Conservation (phyloP, 495 filamentous ascomycete species). For the Aspergillus cristatus region DNA sequence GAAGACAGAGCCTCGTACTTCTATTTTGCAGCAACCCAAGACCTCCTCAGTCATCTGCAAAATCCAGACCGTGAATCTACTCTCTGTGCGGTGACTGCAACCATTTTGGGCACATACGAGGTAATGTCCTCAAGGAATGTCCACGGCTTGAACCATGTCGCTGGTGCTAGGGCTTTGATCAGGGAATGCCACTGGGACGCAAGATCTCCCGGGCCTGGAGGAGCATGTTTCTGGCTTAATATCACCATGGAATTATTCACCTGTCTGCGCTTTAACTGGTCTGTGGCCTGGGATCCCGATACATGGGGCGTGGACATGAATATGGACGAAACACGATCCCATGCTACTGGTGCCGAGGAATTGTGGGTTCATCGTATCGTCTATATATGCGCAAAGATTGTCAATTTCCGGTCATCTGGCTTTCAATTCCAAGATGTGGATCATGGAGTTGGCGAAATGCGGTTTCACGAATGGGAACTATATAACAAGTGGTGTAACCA, state of each 20-base stretch:
- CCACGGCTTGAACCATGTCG: constrained; percentile 78
- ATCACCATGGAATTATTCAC: constrained; percentile 81
- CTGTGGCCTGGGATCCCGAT: constrained; percentile 84
- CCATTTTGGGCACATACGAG: constrained; percentile 87
- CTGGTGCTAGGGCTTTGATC: constrained; percentile 77
- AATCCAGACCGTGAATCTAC: constrained; percentile 76
- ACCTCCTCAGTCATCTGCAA: constrained; percentile 62
- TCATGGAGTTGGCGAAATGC: constrained; percentile 51
- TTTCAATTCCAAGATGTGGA: constrained; percentile 50
- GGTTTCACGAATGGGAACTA: constrained; percentile 66
- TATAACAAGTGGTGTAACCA: constrained; percentile 66
- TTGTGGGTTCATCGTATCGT: constrained; percentile 87
- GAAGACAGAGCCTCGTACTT: constrained; percentile 73
- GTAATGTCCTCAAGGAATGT: constrained; percentile 72
- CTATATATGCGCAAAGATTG: constrained; percentile 82
- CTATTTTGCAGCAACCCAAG: constrained; percentile 71
- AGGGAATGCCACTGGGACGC: constrained; percentile 89
- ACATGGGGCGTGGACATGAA: constrained; percentile 86
- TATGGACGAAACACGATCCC: constrained; percentile 40
- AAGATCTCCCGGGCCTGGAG: constrained; percentile 65
- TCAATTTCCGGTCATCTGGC: constrained; percentile 67
- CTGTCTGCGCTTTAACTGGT: constrained; percentile 82
- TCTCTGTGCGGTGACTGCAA: constrained; percentile 80
- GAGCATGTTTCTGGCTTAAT: constrained; percentile 93
- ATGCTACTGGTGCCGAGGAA: constrained; percentile 54